Evolutionary conservation across 441 rosid genomes (phyloP).

Genomic region (Populus tomentosa): DNA sequence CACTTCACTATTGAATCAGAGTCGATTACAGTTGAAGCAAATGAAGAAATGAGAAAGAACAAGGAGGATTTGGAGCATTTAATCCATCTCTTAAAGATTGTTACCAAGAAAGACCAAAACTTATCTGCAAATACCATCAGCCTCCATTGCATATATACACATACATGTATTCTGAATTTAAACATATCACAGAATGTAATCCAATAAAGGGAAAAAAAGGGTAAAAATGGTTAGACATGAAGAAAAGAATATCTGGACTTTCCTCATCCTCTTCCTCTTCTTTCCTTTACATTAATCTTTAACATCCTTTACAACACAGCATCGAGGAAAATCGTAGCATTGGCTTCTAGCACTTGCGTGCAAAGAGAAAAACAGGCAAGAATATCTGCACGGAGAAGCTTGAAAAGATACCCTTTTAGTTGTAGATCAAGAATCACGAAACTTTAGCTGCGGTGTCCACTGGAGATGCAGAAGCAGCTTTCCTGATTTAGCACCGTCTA

Average conservation of each 20-base stretch:
- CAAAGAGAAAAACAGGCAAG: not conserved
- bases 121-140: not conserved
- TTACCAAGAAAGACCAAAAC: not conserved
- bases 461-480: conserved; percentile 57
- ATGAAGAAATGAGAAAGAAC: not conserved
- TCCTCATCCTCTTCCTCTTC: not conserved
- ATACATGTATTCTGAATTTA: not conserved
- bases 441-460: conserved; percentile 73
- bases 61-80: not conserved
- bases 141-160: not conserved
- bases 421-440: conserved; percentile 38
- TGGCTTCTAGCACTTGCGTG: not conserved
- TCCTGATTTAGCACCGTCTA: conserved; percentile 72
- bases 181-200: not conserved
- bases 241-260: not conserved
- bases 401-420: not conserved
- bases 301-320: not conserved
- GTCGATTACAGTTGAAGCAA: not conserved
- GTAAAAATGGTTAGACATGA: not conserved
- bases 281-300: not conserved
- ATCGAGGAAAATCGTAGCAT: not conserved
- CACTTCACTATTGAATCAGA: not conserved
- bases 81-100: not conserved
- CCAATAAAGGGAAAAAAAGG: not conserved
- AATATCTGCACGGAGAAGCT: not conserved